A percentile compares a stretch with the other conserved stretches of the same genome.
Evolutionary conservation across 306 rosid genomes (phyloP).

Genomic region (Vachellia pachyceras): DNA sequence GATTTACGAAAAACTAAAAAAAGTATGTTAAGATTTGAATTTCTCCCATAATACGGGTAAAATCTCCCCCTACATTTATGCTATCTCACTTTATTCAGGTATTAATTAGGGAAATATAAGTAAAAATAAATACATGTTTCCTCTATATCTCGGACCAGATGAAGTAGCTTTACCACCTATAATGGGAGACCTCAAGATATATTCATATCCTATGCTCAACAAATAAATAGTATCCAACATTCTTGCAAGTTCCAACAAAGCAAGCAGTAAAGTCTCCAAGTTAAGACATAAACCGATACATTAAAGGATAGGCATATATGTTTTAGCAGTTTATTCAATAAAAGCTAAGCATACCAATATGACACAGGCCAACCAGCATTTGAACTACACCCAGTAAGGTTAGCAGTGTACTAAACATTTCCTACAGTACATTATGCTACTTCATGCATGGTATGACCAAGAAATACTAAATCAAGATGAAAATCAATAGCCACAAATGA

Average conservation of each 20-base stretch:
- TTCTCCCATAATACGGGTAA: background rate
- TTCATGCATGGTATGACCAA: no score
- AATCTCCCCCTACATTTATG: background rate
- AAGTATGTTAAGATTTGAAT: background rate
- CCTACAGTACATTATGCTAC: background rate
- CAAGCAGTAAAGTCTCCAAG: background rate
- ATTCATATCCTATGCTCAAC: background rate
- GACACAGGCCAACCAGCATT: background rate
- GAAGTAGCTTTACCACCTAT: background rate
- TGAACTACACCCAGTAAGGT: background rate
- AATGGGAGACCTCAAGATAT: background rate
- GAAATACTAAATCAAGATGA: background rate
- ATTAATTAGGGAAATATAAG: background rate
- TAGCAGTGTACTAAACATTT: background rate
- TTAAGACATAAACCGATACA: background rate
- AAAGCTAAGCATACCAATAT: background rate
- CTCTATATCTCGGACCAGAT: background rate
- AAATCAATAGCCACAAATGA: background rate
- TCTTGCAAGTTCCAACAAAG: background rate
- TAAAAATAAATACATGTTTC: background rate
- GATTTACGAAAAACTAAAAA: background rate
- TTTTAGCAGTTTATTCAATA: background rate
- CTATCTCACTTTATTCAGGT: background rate
- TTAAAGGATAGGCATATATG: background rate
- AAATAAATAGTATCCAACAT: slow-evolving; percentile 19